A percentile compares a stretch with the other conserved stretches of the same genome.
Evolutionary conservation across 768 basidiomycete genomes (phyloP).

Genomic region (Leucogyrophana mollusca): DNA sequence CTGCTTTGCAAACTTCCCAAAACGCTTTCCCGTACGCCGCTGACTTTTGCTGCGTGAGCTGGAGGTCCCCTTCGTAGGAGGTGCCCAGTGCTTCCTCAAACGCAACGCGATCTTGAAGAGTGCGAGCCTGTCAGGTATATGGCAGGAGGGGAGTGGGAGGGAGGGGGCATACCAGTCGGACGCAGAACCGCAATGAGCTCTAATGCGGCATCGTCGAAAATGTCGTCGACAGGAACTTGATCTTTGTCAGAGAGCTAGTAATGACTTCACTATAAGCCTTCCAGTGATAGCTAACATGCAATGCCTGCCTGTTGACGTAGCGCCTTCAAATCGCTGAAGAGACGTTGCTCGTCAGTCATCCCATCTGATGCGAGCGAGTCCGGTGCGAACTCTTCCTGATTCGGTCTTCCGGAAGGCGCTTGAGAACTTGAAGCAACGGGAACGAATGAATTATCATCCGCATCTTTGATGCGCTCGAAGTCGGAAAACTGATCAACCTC

Average conservation of each 20-base stretch:
- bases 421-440: neutral
- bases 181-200: slow-evolving; percentile 17
- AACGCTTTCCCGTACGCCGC: too few relatives aligned
- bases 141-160: too few relatives aligned
- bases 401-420: neutral
- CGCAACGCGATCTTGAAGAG: too few relatives aligned
- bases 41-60: too few relatives aligned
- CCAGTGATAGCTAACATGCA: neutral
- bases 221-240: slow-evolving; percentile 2
- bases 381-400: too few relatives aligned
- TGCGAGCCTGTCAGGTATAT: too few relatives aligned
- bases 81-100: too few relatives aligned
- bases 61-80: too few relatives aligned
- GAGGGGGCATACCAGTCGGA: slow-evolving; percentile 17
- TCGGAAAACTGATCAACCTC: slow-evolving; percentile 26
- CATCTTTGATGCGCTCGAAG: slow-evolving; percentile 12
- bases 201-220: slow-evolving; percentile 25
- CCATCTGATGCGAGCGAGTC: too few relatives aligned
- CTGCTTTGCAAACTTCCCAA: too few relatives aligned
- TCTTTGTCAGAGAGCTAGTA: slow-evolving; percentile 16
- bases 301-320: slow-evolving; percentile 8
- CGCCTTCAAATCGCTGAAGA: neutral
- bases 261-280: too few relatives aligned
- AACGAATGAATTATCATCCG: slow-evolving; percentile 1
- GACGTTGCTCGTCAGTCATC: neutral